A percentile compares a stretch with the other conserved stretches of the same genome.
Conservation (phyloP, 1,139 yeast genomes). For the Debaryomyces subglobosus region DNA sequence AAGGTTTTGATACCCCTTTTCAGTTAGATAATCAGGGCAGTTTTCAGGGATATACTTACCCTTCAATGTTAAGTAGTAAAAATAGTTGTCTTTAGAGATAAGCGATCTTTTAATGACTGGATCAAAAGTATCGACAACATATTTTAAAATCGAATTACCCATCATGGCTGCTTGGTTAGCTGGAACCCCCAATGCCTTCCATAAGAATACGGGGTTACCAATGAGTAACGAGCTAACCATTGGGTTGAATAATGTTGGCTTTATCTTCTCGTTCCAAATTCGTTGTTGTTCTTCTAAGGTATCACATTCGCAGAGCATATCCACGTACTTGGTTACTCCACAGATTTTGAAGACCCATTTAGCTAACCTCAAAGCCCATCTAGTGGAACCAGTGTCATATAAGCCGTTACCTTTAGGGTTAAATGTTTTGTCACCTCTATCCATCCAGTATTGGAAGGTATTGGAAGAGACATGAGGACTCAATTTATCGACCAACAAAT, state of each 20-base stretch:
- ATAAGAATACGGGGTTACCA: constrained; percentile 79
- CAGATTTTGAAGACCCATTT: constrained; percentile 58
- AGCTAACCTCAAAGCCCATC: constrained; percentile 81
- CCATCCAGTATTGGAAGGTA: constrained; percentile 81
- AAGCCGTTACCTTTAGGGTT: constrained; percentile 57
- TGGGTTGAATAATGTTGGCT: constrained; percentile 73
- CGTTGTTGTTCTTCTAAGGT: constrained; percentile 62
- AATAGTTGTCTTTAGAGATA: constrained; percentile 73
- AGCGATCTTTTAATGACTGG: constrained; percentile 68
- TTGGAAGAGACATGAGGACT: constrained; percentile 76
- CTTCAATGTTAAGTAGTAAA: constrained; percentile 69
- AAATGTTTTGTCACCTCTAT: constrained; percentile 62
- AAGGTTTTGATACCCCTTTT: constrained; percentile 56
- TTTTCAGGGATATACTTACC: constrained; percentile 64
- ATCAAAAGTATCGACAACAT: constrained; percentile 76
- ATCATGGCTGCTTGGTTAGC: constrained; percentile 81
- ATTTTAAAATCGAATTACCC: constrained; percentile 69
- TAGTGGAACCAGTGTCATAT: constrained; percentile 76
- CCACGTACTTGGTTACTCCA: constrained; percentile 56
- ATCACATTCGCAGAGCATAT: constrained; percentile 58
- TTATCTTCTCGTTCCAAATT: constrained; percentile 64
- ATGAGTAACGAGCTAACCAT: constrained; percentile 65
- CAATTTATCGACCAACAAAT: constrained; percentile 52
- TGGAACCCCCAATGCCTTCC: constrained; percentile 90
- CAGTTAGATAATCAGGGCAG: constrained; percentile 77